Conservation (phyloP, 306 rosid species). For the Ceratonia siliqua region DNA sequence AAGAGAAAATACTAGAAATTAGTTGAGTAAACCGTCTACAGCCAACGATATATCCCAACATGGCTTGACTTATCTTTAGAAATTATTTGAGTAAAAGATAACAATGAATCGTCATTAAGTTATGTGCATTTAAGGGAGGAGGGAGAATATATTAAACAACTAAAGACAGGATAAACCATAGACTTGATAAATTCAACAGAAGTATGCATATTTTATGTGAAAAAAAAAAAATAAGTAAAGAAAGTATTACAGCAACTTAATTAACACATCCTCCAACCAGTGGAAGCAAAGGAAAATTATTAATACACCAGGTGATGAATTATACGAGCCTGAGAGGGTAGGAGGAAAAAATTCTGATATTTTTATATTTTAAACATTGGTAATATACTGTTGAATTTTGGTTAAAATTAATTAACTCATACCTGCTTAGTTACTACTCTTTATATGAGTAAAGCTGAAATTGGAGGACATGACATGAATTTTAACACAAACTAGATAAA, state of each 20-base stretch:
- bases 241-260: not conserved
- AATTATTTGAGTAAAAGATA: not conserved
- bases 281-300: not conserved
- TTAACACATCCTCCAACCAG: conserved; percentile 30
- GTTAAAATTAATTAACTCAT: not conserved
- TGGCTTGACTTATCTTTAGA: conserved; percentile 7
- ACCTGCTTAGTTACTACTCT: conserved; percentile 17
- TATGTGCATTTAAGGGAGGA: not conserved
- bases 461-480: no score
- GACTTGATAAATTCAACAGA: not conserved
- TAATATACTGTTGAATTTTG: not conserved
- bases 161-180: not conserved
- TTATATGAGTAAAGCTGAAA: not conserved
- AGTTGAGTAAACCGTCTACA: not conserved
- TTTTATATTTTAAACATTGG: not conserved
- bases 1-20: conserved; percentile 8
- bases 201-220: not conserved
- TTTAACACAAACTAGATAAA: not conserved
- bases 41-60: conserved; percentile 11
- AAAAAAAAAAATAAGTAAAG: conserved; percentile 8
- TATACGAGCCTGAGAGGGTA: not conserved
- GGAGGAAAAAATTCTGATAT: not conserved
- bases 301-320: conserved; percentile 11
- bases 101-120: conserved; percentile 14
- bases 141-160: not conserved